phyloP scores from a whole-genome alignment of 768 basidiomycete genomes.

The Lentinula aciculospora region DNA sequence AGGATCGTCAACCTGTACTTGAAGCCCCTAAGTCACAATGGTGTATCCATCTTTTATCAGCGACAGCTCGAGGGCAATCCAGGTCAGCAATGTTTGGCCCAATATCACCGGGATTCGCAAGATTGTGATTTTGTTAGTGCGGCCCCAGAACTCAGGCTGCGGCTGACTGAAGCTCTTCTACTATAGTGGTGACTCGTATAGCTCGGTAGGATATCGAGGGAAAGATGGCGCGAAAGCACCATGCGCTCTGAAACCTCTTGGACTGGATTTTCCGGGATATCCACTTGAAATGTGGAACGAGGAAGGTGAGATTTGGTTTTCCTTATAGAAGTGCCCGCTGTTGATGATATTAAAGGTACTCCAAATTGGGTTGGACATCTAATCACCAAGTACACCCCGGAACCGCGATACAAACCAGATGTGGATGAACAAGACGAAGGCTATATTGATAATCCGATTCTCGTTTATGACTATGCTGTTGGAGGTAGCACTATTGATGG shows the following conservation, averaged over 20 bases:
- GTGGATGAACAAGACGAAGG: slow-evolving; percentile 21
- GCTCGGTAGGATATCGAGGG: slow-evolving; percentile 29
- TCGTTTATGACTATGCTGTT: slow-evolving; percentile 54
- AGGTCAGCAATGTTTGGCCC: neutral
- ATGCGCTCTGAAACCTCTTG: slow-evolving; percentile 37
- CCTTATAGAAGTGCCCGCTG: neutral
- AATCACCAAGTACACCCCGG: slow-evolving; percentile 36
- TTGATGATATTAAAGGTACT: no score
- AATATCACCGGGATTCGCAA: slow-evolving; percentile 23
- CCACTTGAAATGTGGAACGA: slow-evolving; percentile 35
- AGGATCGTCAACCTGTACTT: no score
- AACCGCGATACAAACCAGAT: slow-evolving; percentile 26
- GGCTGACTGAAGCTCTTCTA: neutral
- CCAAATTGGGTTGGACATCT: slow-evolving; percentile 65
- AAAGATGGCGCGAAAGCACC: slow-evolving; percentile 22
- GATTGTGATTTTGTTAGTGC: slow-evolving; percentile 49
- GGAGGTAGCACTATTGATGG: slow-evolving; percentile 44
- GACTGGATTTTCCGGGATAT: slow-evolving; percentile 42
- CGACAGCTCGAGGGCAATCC: neutral
- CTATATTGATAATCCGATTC: slow-evolving; percentile 27
- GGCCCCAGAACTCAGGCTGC: neutral
- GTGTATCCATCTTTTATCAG: neutral
- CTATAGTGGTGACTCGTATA: slow-evolving; percentile 59
- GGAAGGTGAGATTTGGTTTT: slow-evolving; percentile 12
- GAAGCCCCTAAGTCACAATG: neutral